Evolutionary conservation across 2,329 filamentous ascomycete genomes (phyloP).

Genomic region (Nigrograna mackinnonii): DNA sequence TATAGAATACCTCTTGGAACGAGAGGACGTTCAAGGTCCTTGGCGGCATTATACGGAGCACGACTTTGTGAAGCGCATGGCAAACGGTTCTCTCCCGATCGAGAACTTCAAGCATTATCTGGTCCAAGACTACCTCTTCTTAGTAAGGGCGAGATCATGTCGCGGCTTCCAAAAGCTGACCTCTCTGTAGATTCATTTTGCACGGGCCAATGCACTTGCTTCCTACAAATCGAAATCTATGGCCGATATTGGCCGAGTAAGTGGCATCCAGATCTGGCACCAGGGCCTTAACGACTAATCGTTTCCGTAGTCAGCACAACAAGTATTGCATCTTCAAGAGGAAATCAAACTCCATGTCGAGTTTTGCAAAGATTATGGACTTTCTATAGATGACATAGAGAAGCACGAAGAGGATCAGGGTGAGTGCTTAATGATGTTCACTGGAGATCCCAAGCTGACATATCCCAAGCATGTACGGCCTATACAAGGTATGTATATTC

Average conservation of each 20-base stretch:
- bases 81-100: constrained; percentile 72
- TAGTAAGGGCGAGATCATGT: constrained; percentile 56
- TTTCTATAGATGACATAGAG: constrained; percentile 74
- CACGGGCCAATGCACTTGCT: constrained; percentile 81
- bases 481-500: constrained; percentile 60
- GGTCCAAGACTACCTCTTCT: constrained; percentile 88
- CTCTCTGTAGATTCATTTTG: constrained; percentile 72
- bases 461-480: constrained; percentile 68
- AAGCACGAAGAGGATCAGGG: constrained; percentile 74
- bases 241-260: constrained; percentile 70
- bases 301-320: constrained; percentile 62
- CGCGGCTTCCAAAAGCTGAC: constrained; percentile 7
- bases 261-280: constrained; percentile 18
- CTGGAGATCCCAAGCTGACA: constrained; percentile 5
- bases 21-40: constrained; percentile 70
- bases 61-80: constrained; percentile 78
- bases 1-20: constrained; percentile 77
- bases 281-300: constrained; percentile 5
- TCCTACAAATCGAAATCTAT: constrained; percentile 82
- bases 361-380: constrained; percentile 81
- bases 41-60: constrained; percentile 83
- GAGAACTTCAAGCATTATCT: constrained; percentile 87
- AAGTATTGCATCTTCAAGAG: constrained; percentile 74
- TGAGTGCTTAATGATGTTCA: constrained; percentile 42
- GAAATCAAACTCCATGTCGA: constrained; percentile 82